These are phyloP conservation scores for Cylindrotheca fusiformis DNA, from an alignment of 108 stramenopile genomes.

Conservation along the genomic window DNA sequence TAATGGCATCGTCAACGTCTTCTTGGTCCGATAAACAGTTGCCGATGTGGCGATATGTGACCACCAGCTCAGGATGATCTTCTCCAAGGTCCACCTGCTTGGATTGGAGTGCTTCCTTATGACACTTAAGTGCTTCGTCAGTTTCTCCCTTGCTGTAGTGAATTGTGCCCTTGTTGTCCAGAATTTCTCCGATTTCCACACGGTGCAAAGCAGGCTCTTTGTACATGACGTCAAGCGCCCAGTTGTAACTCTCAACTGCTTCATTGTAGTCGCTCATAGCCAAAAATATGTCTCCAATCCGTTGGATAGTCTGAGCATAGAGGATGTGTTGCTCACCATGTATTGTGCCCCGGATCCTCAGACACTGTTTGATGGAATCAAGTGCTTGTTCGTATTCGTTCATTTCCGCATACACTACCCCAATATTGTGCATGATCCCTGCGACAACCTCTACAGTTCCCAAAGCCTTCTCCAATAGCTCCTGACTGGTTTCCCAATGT, in stretches of 20 bases:
- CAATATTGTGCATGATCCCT: slow-evolving; percentile 60
- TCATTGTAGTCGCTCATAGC: slow-evolving; percentile 64
- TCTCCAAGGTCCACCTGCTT: slow-evolving; percentile 58
- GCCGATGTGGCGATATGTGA: slow-evolving; percentile 55
- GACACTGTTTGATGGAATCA: slow-evolving; percentile 46
- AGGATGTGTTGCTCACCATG: slow-evolving; percentile 60
- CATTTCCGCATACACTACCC: slow-evolving; percentile 56
- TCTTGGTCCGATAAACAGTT: slow-evolving; percentile 64
- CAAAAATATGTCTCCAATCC: slow-evolving; percentile 63
- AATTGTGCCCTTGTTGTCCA: slow-evolving; percentile 72
- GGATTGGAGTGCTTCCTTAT: slow-evolving; percentile 61
- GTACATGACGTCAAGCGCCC: slow-evolving; percentile 64
- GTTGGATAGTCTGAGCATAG: slow-evolving; percentile 62
- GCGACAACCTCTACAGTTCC: slow-evolving; percentile 65
- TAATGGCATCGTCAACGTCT: slow-evolving; percentile 51
- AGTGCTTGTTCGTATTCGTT: slow-evolving; percentile 59
- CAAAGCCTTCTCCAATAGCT: slow-evolving; percentile 44
- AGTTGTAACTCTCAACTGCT: slow-evolving; percentile 64
- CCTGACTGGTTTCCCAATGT: slow-evolving; percentile 67
- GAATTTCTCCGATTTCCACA: slow-evolving; percentile 66
- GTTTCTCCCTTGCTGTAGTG: slow-evolving; percentile 63
- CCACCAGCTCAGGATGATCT: slow-evolving; percentile 53
- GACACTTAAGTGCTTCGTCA: slow-evolving; percentile 60
- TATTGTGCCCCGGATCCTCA: slow-evolving; percentile 48
- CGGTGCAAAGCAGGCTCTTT: slow-evolving; percentile 43